Conservation (phyloP, 2,329 filamentous ascomycete genomes). For the Neofusicoccum parvum region DNA sequence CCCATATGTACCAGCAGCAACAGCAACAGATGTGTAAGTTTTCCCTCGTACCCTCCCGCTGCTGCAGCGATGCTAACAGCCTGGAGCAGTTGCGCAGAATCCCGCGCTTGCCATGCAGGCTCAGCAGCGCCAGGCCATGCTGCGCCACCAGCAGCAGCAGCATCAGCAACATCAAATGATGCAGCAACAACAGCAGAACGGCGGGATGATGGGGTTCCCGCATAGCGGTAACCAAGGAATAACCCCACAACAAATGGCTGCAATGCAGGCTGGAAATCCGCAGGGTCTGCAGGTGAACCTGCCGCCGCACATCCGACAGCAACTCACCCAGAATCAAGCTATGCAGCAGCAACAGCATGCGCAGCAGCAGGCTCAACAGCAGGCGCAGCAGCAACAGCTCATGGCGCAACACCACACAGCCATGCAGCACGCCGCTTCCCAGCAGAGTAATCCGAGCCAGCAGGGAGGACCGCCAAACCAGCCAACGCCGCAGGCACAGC, state of each 20-base stretch:
- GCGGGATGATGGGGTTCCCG: conserved; percentile 56
- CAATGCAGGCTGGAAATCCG: conserved; percentile 46
- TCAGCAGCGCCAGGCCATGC: conserved; percentile 50
- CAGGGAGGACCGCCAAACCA: conserved; percentile 40
- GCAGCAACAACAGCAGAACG: conserved; percentile 59
- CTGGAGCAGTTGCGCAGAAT: conserved; percentile 29
- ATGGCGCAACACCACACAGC: conserved; percentile 42
- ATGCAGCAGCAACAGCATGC: conserved; percentile 48
- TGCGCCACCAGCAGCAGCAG: conserved; percentile 54
- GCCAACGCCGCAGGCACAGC: conserved; percentile 33
- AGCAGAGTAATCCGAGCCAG: conserved; percentile 52
- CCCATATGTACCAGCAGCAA: conserved; percentile 56
- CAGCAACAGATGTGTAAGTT: conserved; percentile 35
- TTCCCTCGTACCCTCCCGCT: neutral
- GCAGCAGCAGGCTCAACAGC: conserved; percentile 40
- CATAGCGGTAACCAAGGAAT: conserved; percentile 57
- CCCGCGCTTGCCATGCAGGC: conserved; percentile 44
- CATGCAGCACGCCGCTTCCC: conserved; percentile 53
- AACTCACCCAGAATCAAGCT: conserved; percentile 31
- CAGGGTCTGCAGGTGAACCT: conserved; percentile 45
- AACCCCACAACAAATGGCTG: conserved; percentile 55
- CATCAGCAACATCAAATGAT: conserved; percentile 46
- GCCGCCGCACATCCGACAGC: conserved; percentile 40
- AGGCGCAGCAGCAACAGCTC: conserved; percentile 43
- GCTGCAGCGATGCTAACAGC: neutral